A percentile compares a stretch with the other conserved stretches of the same genome.
phyloP scores from a whole-genome alignment of 1,284 basidiomycete genomes.

The Tilletia setariae region DNA sequence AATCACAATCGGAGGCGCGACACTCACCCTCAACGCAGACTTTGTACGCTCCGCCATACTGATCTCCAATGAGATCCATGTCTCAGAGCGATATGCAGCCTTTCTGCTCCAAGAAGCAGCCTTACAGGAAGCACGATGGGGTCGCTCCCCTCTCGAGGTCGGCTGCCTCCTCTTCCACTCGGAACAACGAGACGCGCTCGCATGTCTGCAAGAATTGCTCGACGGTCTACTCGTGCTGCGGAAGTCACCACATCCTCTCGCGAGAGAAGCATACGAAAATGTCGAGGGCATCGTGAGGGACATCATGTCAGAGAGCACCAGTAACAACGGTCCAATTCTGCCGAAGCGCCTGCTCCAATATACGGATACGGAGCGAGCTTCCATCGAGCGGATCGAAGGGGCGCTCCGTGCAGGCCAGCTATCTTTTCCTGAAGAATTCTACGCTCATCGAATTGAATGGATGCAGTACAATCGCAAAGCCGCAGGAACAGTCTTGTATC shows the following conservation, averaged over 20 bases:
- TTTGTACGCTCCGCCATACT: conserved; percentile 48
- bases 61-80: conserved; percentile 38
- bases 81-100: conserved; percentile 51
- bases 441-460: conserved; percentile 36
- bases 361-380: conserved; percentile 17
- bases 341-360: conserved; percentile 35
- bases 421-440: neutral
- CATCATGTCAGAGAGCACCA: conserved; percentile 9
- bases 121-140: conserved; percentile 42
- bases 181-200: conserved; percentile 46
- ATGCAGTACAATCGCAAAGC: conserved; percentile 44
- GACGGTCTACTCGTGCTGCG: conserved; percentile 12
- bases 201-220: conserved; percentile 43
- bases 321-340: conserved; percentile 22
- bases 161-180: conserved; percentile 48
- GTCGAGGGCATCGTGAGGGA: conserved; percentile 12
- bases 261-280: conserved; percentile 13
- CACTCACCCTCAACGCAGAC: conserved; percentile 45
- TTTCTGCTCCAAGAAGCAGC: conserved; percentile 50
- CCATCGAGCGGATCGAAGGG: neutral
- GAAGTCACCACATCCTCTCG: neutral
- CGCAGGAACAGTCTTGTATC: conserved; percentile 45
- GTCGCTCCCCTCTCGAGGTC: conserved; percentile 43
- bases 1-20: conserved; percentile 43
- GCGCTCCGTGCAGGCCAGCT: neutral